A percentile compares a stretch with the other conserved stretches of the same genome.
phyloP scores from a whole-genome alignment of 2,329 filamentous ascomycete genomes.

The Arthrobotrys pseudoclavata region DNA sequence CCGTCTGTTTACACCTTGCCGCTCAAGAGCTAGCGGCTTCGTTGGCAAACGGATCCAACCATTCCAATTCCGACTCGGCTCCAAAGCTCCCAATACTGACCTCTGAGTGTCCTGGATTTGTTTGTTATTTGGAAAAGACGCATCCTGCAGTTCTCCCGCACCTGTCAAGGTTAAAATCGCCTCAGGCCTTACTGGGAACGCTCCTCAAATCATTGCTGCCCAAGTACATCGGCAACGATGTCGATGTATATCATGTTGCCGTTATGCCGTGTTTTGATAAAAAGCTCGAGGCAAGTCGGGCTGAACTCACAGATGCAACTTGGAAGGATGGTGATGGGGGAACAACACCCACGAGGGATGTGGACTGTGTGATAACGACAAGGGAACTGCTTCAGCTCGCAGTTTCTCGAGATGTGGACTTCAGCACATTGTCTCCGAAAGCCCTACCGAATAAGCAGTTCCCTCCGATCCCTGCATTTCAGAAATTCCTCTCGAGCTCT shows the following conservation, averaged over 20 bases:
- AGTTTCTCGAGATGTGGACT: conserved; percentile 81
- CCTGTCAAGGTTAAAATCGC: conserved; percentile 90
- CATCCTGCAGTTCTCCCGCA: conserved; percentile 94
- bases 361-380: conserved; percentile 97
- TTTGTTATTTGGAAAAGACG: conserved; percentile 98
- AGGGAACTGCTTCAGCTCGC: conserved; percentile 93
- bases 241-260: conserved; percentile 89
- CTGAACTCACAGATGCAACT: conserved; percentile 85
- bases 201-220: conserved; percentile 84
- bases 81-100: conserved; percentile 79
- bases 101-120: conserved; percentile 95
- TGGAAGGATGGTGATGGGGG: conserved; percentile 70
- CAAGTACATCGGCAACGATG: conserved; percentile 76
- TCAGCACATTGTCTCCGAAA: conserved; percentile 75
- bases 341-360: conserved; percentile 78
- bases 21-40: conserved; percentile 77
- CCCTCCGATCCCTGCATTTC: conserved; percentile 38
- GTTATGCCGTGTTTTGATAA: conserved; percentile 99
- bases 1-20: conserved; percentile 84
- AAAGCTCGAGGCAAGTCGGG: conserved; percentile 93
- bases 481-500: conserved; percentile 15
- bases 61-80: conserved; percentile 62
- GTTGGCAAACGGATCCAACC: conserved; percentile 62
- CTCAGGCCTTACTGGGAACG: conserved; percentile 91
- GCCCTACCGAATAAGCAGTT: conserved; percentile 72